Evolutionary conservation across 1,284 basidiomycete genomes (phyloP), one percentile per base, ranked within the genome.

Genomic region (Cyathus olla): DNA sequence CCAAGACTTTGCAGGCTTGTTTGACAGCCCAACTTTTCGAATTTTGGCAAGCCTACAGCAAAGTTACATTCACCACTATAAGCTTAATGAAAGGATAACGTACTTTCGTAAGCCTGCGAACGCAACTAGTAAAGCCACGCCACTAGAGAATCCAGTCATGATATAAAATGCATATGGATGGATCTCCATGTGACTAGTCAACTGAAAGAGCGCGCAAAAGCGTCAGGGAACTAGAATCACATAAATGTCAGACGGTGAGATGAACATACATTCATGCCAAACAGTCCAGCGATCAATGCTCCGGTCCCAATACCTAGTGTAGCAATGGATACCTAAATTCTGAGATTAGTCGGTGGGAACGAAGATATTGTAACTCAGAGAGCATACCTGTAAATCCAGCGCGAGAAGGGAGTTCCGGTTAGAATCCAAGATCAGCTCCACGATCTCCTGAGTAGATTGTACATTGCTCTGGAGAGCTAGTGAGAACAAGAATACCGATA

Each of bases 381-480:
- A 15, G 28, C 77, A 29, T 65, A 92, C 93, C 83, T 96, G 92
- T 52, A 99, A 85, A 75, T 99, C 97, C 26, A 99, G 85, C 26
- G 96, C 95, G 17, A 99, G 84, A 15, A 99, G 84, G 3, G 94
- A 90, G 74, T 99, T 99, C 51, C 97, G 92, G 80, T 98, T 98
- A 60, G 96, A 95, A 76, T 99, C 97, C 50, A 99, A 86, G 72
- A 99, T 97, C 60, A 99, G 86, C 77, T 99, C 97, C 6, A 98
- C 95, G 55, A 99, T 97, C 77, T 99, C 97, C 81, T 98, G 96
- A 0, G 97, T 99, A 19, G 95, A 96, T 80, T 95, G 92, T 57
- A 99, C 95, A 73, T 98, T 98, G 59, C 85, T 87, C 95, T 96
- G 39, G 31, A 35, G 31, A 35, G 31, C n/a, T n/a, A 35, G 31